Evolutionary conservation across 495 filamentous ascomycete genomes (phyloP), one percentile per base, ranked within the genome.

Genomic region (Penicillium coffeae): DNA sequence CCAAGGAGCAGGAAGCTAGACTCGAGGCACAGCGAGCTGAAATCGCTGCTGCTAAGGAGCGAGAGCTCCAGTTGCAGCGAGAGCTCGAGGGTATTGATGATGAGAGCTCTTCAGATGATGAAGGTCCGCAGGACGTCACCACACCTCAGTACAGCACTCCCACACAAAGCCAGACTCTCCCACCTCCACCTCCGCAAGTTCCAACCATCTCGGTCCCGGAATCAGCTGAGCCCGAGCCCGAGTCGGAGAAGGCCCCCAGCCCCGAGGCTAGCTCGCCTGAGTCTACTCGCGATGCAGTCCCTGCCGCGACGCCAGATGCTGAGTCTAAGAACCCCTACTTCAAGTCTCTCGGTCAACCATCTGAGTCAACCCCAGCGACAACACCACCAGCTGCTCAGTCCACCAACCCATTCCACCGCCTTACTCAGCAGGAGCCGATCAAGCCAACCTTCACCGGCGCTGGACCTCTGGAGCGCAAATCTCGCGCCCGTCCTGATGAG

Each of bases 331-430:
- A 86, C 52, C 83, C 87, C 3, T 91, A 89, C 69, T 85, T 87
- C 63, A 87, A 84, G 70, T 83, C 81, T 43, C 76, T 87, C 54
- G 73, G 68, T 15, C 79, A 83, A 57, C 33, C 60, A 15, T 22
- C 63, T 19, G 60, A 57, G 5, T 14, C 59, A 7, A 22, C 42
- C 1, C 45, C 48, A n/a, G 48, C 43, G 9, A 47, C 52, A 22
- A 56, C 60, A 20, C 56, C 60, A 7, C 46, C 54, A 2, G 57
- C 74, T 20, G 70, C 80, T 32, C 69, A 70, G 45, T 89, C 89
- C 18, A 94, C 86, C 27, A 98, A 98, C 58, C 93, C 93, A n/a
- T 98, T 98, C 81, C 89, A 93, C 68, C 88, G 90, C 38, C 74
- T 95, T 38, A 79, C 85, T 12, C 85, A 79, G 51, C 72, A 70